Conservation (phyloP, 1,139 yeast genomes). For the Scheffersomyces lignicola region DNA sequence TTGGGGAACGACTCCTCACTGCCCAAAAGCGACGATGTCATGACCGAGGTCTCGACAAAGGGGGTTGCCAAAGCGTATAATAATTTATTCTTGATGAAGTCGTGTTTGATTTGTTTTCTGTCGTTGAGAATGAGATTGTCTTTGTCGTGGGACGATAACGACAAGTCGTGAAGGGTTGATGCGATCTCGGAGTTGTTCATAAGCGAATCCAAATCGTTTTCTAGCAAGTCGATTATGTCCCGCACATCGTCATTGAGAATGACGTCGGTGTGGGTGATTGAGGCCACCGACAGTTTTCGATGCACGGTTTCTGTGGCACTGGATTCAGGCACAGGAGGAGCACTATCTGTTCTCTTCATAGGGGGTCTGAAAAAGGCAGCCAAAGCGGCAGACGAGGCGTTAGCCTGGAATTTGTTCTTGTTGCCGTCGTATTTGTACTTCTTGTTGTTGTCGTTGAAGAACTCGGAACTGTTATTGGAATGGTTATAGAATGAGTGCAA, state of each 20-base stretch:
- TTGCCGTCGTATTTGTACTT: slow-evolving; percentile 16
- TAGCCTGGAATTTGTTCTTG: slow-evolving; percentile 33
- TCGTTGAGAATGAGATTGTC: slow-evolving; percentile 11
- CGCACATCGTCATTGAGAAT: slow-evolving; percentile 33
- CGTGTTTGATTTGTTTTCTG: slow-evolving; percentile 30
- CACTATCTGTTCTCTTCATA: slow-evolving; percentile 36
- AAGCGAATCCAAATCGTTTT: slow-evolving; percentile 30
- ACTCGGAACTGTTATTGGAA: slow-evolving; percentile 26
- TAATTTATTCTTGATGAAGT: slow-evolving; percentile 50
- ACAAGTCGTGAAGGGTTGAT: slow-evolving; percentile 55
- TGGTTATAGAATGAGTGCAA: slow-evolving; percentile 7
- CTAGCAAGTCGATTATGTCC: slow-evolving; percentile 46
- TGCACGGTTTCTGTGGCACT: neutral
- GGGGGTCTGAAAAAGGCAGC: slow-evolving; percentile 55
- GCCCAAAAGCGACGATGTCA: slow-evolving; percentile 40
- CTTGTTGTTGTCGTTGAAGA: slow-evolving; percentile 16
- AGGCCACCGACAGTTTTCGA: slow-evolving; percentile 2
- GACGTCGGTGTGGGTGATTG: neutral
- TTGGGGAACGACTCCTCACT: slow-evolving; percentile 11
- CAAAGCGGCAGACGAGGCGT: slow-evolving; percentile 65
- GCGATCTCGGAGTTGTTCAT: slow-evolving; percentile 43
- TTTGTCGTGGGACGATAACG: slow-evolving; percentile 38
- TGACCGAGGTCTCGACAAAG: slow-evolving; percentile 56
- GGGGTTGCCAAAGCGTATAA: slow-evolving; percentile 75
- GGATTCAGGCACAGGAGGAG: slow-evolving; percentile 24